Base-by-base conservation (phyloP, 352 stramenopile genomes). In the Globisporangium orthogonon region DNA sequence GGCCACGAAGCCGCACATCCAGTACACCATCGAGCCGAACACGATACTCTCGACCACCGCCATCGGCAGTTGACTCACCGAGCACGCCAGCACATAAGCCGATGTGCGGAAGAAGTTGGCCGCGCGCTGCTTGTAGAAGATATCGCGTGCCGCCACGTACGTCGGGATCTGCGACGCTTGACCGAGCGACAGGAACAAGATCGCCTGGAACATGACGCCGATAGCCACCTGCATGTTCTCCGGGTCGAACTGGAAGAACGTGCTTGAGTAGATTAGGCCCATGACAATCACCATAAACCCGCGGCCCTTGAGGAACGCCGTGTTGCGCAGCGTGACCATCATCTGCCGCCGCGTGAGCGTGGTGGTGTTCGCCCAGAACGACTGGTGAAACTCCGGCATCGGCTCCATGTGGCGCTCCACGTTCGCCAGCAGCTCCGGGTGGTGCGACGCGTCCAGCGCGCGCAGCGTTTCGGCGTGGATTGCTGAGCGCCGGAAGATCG, bases 261-360 rank as follows among this genome's bases (percentile, higher is more conserved):
- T 61, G 10, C 31, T 64, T 7, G 54, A 46, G 61, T 79, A 74
- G 2, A 87, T 60, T 18, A 87, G 66, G 0, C 67, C 74, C 28
- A 83, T 78, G 39, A 80, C 11, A 18, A 78, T n/a, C 4, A 77
- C 58, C 69, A 76, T 76, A 51, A 78, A 23, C 1, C 46, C 54
- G 15, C 66, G 51, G 11, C 64, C 69, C 2, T 40, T n/a, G 14
- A 81, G 48, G 33, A 81, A 73, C 18, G 66, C 60, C 5, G 48
- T 66, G 53, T 83, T 76, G 40, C 73, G 62, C 40, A 66, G 31
- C 62, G 70, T 87, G 13, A 94, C 56, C 6, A 75, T 66, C 53
- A 89, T 61, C 43, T 91, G 71, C 6, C 89, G 80, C n/a, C 41
- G 46, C 13, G 75, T 57, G 48, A 65, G 58, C 48, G 66, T 73